A percentile compares a stretch with the other conserved stretches of the same genome.
These are phyloP conservation scores for Cyanodermella asteris DNA, from an alignment of 2,329 filamentous ascomycete genomes.

Conservation along the genomic window DNA sequence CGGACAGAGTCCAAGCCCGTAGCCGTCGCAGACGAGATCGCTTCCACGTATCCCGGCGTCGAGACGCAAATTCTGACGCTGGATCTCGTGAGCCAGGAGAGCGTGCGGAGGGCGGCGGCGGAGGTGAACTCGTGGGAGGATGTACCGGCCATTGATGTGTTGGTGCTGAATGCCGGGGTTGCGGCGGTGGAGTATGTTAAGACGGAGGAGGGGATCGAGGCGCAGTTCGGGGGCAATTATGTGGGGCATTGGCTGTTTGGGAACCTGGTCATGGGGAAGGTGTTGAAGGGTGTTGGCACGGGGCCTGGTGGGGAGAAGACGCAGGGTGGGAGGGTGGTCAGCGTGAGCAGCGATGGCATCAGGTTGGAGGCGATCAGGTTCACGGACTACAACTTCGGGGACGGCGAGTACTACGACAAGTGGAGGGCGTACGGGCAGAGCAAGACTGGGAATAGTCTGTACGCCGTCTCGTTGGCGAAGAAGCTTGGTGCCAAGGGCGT, in stretches of 20 bases:
- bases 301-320: no score
- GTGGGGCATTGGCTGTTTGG: constrained; percentile 19
- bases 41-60: constrained; percentile 6
- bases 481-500: constrained; percentile 3
- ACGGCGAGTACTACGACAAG: constrained; percentile 3
- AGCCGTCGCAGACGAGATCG: constrained; percentile 11
- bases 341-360: constrained; percentile 5
- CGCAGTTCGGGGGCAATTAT: constrained; percentile 19
- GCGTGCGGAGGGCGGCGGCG: constrained; percentile 13
- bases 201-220: constrained; percentile 17
- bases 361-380: constrained; percentile 1
- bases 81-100: constrained; percentile 14
- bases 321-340: constrained; percentile 5
- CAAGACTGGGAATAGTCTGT: constrained; percentile 4
- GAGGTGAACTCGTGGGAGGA: constrained; percentile 11
- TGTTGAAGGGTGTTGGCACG: constrained; percentile 7
- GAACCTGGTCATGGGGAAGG: constrained; percentile 17
- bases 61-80: constrained; percentile 12
- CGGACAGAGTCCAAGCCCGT: constrained; percentile 16
- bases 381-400: constrained; percentile 2
- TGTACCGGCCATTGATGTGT: constrained; percentile 14
- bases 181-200: constrained; percentile 13
- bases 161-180: constrained; percentile 22
- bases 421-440: constrained; percentile 4
- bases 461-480: constrained; percentile 1